Base-by-base conservation (phyloP, 192 early-diverging fungal species). In the Linnemannia exigua region DNA sequence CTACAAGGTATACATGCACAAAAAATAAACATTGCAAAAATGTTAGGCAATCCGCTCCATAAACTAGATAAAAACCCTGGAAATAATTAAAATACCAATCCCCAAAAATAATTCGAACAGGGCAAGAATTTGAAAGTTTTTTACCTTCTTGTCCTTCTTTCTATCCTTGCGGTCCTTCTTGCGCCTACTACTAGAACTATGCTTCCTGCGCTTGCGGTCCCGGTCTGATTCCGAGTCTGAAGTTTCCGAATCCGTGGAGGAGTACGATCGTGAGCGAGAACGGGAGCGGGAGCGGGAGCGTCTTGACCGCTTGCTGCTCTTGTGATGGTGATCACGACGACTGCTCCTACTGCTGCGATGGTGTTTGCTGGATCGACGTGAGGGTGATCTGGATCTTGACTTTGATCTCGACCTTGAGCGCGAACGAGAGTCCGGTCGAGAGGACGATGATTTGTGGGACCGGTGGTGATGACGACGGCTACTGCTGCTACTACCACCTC, bases 141-240 rank as follows among this genome's bases (percentile, higher is more conserved):
- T 78, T 70, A 88, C 87, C 73, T 90, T 88, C 66, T 88, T 89
- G 35, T 87, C 80, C 76, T 91, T 91, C 35, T 84, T 85, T 37
- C 83, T 69, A 8, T 89, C 87, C 61, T 88, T 91, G 28, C 87
- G 81, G 72, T 89, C 88, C 75, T 85, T 89, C 69, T 85, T 88
- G 16, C 76, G 82, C 14, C 76, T 63, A 38, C 77, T 73, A 44
- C 72, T 81, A 8, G 67, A 70, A 17, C 84, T 67, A 37, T 79
- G 80, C 50, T 82, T 87, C 54, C 76, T 79, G 20, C 86, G 79
- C 41, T 82, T 87, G 5, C 79, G 80, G 50, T 77, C 79, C 8
- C 76, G 46, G 51, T 82, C 77, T 25, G 80, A 82, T 28, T 87
- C 86, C 5, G 79, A 82, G 38, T 38, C 79, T 31, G 86, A 87